Evolutionary conservation across 805 yeast genomes (phyloP), one percentile per base, ranked within the genome.

Genomic region (Lipomyces lipofer): DNA sequence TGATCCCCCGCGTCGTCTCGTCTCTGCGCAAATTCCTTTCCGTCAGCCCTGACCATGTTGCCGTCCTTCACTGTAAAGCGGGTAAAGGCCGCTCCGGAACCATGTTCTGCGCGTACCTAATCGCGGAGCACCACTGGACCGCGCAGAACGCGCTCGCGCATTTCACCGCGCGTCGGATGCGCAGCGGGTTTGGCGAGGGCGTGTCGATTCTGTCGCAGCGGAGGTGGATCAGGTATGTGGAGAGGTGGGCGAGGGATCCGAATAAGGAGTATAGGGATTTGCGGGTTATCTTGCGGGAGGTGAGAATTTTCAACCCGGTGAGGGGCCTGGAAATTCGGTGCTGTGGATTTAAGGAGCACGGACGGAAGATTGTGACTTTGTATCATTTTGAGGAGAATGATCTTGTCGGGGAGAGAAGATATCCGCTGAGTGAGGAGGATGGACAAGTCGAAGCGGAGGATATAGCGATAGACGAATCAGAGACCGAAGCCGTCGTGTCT

Each of bases 31-130:
- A 57, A 0, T 84, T 70, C 58, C 64, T 86, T 24, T 43, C 58
- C 0, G 38, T 40, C 13, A 60, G 67, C 19, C 62, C 70, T 0
- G 54, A 69, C 0, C 75, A 78, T 51, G 82, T 85, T 2, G 90
- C 87, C 0, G 76, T 87, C 0, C 68, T 92, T 6, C 97, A 92
- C 67, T 92, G 98, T 67, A 83, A 86, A 64, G 87, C 88, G 60
- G 98, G 98, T 0, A 90, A 89, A 69, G 98, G 98, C 0, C 73
- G 98, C 25, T 84, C 96, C 0, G 97, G 98, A 0, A 77, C 90
- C 1, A 70, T 88, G 1, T 79, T 80, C 5, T 81, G 87, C 56
- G 88, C 90, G 0, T 86, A 82, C 64, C 68, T 91, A 58, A 84
- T 90, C 80, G 75, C 74, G 48, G 66, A 69, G 47, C 67, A 68